Base-by-base conservation (phyloP, 2,329 filamentous ascomycete genomes). In the Pyrenophora seminiperda region DNA sequence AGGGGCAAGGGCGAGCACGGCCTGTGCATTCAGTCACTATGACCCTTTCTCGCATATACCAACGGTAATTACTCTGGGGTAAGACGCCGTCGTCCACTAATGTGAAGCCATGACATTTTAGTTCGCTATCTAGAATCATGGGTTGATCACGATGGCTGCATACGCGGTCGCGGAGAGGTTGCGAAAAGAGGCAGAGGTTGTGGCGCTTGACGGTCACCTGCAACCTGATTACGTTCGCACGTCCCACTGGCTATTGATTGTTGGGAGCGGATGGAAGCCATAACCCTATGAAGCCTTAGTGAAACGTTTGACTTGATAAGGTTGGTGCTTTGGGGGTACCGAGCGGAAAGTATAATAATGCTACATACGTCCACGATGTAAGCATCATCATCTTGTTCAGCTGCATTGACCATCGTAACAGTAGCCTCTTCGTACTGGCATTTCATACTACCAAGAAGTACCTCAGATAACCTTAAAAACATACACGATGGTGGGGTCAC, bases 201-300 rank as follows among this genome's bases (percentile, higher is more conserved):
- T 66, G 41, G 62, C 61, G 59, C 56, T 54, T 60, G 59, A 58
- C 47, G 47, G 41, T 50, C 51, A 48, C 37, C 48, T 48, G 53
- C 51, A 53, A 49, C 30, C 48, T 39, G 61, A 66, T 66, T 66
- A 66, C 63, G 63, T 65, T 57, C 50, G 33, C 30, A 39, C 59
- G 44, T 56, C 32, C 50, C 52, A 65, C 59, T 65, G 62, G 61
- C 49, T 44, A 59, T 58, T 48, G 34, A 41, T 53, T 30, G 34
- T 34, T 30, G 41, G 53, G 42, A 54, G 34, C 46, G 45, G 51
- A 64, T 64, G 63, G 63, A 66, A 63, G 60, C 52, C 51, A 60
- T 64, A 59, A 57, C 63, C 63, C 61, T 60, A 64, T 65, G 56
- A 54, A 59, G 63, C 49, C 51, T 57, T 59, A 53, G 57, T 55